Conservation (phyloP, 352 stramenopile species). For the Pythium pectinolyticum region DNA sequence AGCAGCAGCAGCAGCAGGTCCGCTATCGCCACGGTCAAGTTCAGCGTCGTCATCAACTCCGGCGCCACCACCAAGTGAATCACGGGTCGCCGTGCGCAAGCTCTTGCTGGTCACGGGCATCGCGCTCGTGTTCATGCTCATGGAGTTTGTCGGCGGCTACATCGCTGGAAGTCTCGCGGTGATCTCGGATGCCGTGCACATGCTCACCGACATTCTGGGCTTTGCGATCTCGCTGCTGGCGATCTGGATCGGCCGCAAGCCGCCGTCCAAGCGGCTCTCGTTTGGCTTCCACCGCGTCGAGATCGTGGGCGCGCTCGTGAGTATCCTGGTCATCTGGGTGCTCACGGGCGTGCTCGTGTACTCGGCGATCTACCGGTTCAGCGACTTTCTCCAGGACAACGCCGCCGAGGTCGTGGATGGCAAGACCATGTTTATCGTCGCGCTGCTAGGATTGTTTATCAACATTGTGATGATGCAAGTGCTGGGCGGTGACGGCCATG, state of each 20-base stretch:
- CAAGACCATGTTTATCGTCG: slow-evolving; percentile 96
- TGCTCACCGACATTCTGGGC: slow-evolving; percentile 74
- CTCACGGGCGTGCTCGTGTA: slow-evolving; percentile 93
- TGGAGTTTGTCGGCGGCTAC: slow-evolving; percentile 94
- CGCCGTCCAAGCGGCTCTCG: slow-evolving; percentile 66
- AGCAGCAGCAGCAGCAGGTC: no score
- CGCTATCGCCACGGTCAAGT: no score
- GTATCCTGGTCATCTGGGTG: slow-evolving; percentile 93
- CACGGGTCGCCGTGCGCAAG: no score
- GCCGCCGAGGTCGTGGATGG: slow-evolving; percentile 90
- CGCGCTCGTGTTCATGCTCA: slow-evolving; percentile 94
- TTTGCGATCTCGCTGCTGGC: slow-evolving; percentile 78
- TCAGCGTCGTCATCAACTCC: no score
- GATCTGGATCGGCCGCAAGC: no score
- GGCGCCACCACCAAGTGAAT: no score
- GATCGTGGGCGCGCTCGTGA: slow-evolving; percentile 94
- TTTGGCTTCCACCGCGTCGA: slow-evolving; percentile 97
- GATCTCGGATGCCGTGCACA: slow-evolving; percentile 88
- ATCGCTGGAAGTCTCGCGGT: slow-evolving; percentile 95
- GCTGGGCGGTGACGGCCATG: slow-evolving; percentile 82
- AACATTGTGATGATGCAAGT: slow-evolving; percentile 96
- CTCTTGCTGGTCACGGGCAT: no score
- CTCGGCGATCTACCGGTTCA: slow-evolving; percentile 90
- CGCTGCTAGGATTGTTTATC: slow-evolving; percentile 93
- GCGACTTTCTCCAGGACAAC: slow-evolving; percentile 74